Base-by-base conservation (phyloP, 2,329 filamentous ascomycete genomes). In the Biscogniauxia marginata region DNA sequence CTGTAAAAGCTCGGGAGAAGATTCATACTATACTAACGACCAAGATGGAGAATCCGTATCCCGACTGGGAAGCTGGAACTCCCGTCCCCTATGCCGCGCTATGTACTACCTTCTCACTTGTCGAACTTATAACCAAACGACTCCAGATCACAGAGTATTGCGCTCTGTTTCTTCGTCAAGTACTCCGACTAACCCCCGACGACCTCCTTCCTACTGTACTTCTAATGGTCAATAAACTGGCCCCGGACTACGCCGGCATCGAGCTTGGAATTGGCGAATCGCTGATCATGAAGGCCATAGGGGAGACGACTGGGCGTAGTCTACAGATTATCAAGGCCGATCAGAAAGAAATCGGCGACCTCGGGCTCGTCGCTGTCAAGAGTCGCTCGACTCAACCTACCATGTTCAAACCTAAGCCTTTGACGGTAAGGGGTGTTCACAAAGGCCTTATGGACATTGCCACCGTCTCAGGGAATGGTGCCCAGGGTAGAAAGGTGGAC, bases 251-350 rank as follows among this genome's bases (percentile, higher is more conserved):
- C 72, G 89, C 93, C 46, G 95, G 95, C 19, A 93, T 99, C 60
- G 95, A 99, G 74, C 82, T 99, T 24, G 95, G 95, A n/a, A 99
- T 99, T 65, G 95, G 95, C 55, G 95, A 99, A 75, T 98, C 93
- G 0, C 76, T 99, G 23, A 97, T 99, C 67, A 98, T 98, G 93
- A 99, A 98, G 73, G 91, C 95, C 4, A 96, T 99, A 68, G 93
- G 93, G 9, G 93, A 98, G 76, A 89, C 88, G 24, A 99, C 95
- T 0, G 95, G 95, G 8, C 87, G 95, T 58, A 96, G 87, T 67
- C 75, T 97, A 48, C 83, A 88, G 39, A 87, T 96, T 52, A 96
- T 99, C 79, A 98, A 97, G 76, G 86, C 89, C 49, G 93, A 98
- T 65, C 95, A 99, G 70, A 92, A 95, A 67, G 92, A 97, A 66